Evolutionary conservation across 1,284 basidiomycete species (phyloP).

Genomic region (Cryptococcus amylolentus): DNA sequence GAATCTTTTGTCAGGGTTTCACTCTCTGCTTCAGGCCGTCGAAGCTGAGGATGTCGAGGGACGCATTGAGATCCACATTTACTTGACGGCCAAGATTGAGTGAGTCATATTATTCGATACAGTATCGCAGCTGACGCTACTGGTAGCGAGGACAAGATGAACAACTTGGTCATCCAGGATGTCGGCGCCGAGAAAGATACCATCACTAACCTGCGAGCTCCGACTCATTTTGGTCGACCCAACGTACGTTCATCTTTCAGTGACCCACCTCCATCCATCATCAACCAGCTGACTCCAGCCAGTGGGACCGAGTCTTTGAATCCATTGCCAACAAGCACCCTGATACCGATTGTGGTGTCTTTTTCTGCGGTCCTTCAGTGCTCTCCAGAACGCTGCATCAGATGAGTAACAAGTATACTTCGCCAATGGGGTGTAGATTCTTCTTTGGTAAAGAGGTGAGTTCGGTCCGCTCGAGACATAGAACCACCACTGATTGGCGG

Average conservation of each 20-base stretch:
- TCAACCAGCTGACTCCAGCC: neutral
- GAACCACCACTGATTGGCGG: neutral
- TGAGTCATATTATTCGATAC: slow-evolving; percentile 1
- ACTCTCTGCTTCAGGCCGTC: slow-evolving; percentile 82
- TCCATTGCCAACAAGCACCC: slow-evolving; percentile 73
- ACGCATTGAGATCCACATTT: slow-evolving; percentile 84
- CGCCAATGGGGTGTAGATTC: slow-evolving; percentile 72
- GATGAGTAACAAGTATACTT: slow-evolving; percentile 81
- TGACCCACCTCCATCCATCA: neutral
- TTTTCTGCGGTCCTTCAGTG: slow-evolving; percentile 64
- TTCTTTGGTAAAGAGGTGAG: slow-evolving; percentile 72
- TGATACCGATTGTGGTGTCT: slow-evolving; percentile 66
- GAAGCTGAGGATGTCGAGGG: slow-evolving; percentile 82
- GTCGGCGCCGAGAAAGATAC: slow-evolving; percentile 84
- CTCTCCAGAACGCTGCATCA: slow-evolving; percentile 68
- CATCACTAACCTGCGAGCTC: slow-evolving; percentile 75
- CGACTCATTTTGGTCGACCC: slow-evolving; percentile 90
- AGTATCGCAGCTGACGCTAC: neutral
- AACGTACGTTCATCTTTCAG: slow-evolving; percentile 51
- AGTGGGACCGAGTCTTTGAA: slow-evolving; percentile 75
- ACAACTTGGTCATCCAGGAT: slow-evolving; percentile 82
- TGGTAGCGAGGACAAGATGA: slow-evolving; percentile 69
- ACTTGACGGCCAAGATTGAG: slow-evolving; percentile 80
- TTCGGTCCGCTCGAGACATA: neutral
- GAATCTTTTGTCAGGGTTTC: slow-evolving; percentile 58